These are phyloP conservation scores for Coriaria nepalensis DNA, from an alignment of 306 rosid species.

Conservation along the genomic window DNA sequence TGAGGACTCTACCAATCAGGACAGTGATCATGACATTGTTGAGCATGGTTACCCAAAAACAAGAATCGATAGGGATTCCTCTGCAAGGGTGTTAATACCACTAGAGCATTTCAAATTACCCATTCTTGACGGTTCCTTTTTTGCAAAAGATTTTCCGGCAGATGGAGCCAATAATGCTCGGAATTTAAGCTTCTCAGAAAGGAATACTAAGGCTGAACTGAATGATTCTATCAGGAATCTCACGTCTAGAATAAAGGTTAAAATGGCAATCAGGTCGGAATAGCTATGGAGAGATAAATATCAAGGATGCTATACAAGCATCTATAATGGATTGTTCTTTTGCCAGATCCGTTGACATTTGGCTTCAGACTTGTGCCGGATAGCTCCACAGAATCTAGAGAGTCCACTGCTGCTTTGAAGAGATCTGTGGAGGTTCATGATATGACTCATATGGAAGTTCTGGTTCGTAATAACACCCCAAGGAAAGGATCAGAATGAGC, in stretches of 20 bases:
- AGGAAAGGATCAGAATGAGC: slow-evolving; percentile 67
- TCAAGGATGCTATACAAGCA: slow-evolving; percentile 85
- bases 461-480: slow-evolving; percentile 85
- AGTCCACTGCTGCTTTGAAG: slow-evolving; percentile 29
- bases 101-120: slow-evolving; percentile 86
- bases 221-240: slow-evolving; percentile 86
- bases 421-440: slow-evolving; percentile 66
- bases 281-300: slow-evolving; percentile 79
- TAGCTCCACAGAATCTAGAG: slow-evolving; percentile 16
- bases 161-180: slow-evolving; percentile 36
- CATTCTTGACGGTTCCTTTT: slow-evolving; percentile 81
- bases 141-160: slow-evolving; percentile 42
- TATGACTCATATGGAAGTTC: slow-evolving; percentile 78
- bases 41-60: slow-evolving; percentile 80
- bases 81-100: slow-evolving; percentile 88
- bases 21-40: slow-evolving; percentile 37
- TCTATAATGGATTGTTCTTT: slow-evolving; percentile 81
- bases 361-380: slow-evolving; percentile 62
- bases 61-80: slow-evolving; percentile 79
- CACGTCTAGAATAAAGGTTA: slow-evolving; percentile 72
- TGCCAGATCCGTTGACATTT: slow-evolving; percentile 92
- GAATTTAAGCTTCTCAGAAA: slow-evolving; percentile 54
- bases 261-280: slow-evolving; percentile 83
- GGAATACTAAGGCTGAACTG: slow-evolving; percentile 72
- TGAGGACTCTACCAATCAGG: slow-evolving; percentile 44